A percentile compares a stretch with the other conserved stretches of the same genome.
These are phyloP conservation scores for Stemphylium lycopersici DNA, from an alignment of 2,329 filamentous ascomycete species.

Conservation along the genomic window DNA sequence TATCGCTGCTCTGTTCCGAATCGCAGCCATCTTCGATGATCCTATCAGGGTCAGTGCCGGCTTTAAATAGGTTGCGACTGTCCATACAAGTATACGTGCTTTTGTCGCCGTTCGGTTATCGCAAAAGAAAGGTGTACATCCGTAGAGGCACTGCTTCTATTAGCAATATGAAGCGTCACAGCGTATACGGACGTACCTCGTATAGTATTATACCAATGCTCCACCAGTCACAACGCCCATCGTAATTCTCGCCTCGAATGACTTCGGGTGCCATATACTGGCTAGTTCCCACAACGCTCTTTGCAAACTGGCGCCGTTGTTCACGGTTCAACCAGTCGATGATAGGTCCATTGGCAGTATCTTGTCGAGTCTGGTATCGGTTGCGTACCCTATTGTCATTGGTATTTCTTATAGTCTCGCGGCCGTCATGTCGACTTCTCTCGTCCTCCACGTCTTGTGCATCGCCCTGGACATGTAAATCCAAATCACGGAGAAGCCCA, in stretches of 20 bases:
- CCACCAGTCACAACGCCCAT: slow-evolving; percentile 96
- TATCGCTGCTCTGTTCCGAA: slow-evolving; percentile 68
- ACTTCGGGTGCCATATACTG: slow-evolving; percentile 99
- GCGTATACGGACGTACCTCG: slow-evolving; percentile 60
- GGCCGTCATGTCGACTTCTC: slow-evolving; percentile 60
- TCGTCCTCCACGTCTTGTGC: slow-evolving; percentile 68
- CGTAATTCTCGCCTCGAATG: slow-evolving; percentile 79
- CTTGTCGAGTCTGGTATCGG: slow-evolving; percentile 27
- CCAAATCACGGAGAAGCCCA: slow-evolving; percentile 75
- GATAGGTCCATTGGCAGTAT: slow-evolving; percentile 38
- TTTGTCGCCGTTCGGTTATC: slow-evolving; percentile 85
- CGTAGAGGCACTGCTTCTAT: slow-evolving; percentile 73
- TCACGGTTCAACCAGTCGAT: slow-evolving; percentile 53
- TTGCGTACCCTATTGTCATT: slow-evolving; percentile 33
- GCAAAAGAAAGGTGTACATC: slow-evolving; percentile 85
- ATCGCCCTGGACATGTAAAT: slow-evolving; percentile 76
- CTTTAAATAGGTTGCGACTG: background rate
- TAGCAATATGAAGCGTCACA: background rate
- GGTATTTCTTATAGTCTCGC: slow-evolving; percentile 47
- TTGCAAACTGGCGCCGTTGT: slow-evolving; percentile 72
- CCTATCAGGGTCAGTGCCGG: slow-evolving; percentile 53
- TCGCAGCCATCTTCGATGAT: slow-evolving; percentile 71
- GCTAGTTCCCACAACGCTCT: slow-evolving; percentile 90
- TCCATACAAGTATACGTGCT: slow-evolving; percentile 75
- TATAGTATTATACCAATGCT: slow-evolving; percentile 93